Evolutionary conservation across 2,329 filamentous ascomycete species (phyloP).

Genomic region (Pseudogymnoascus sp.): DNA sequence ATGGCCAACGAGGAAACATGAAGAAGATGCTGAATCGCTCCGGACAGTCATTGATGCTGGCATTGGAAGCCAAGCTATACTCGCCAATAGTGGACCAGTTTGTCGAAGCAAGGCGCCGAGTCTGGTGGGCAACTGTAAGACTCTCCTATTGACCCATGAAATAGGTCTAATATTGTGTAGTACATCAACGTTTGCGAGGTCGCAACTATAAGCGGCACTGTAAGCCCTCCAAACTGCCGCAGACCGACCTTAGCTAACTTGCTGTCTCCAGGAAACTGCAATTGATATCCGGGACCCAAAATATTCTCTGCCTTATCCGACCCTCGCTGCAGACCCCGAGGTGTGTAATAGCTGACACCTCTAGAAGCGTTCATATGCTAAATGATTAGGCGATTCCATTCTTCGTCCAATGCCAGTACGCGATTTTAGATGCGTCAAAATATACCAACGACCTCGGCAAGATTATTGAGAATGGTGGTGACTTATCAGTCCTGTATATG

Average conservation of each 20-base stretch:
- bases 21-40: conserved; percentile 45
- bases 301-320: conserved; percentile 40
- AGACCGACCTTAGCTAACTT: background rate
- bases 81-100: conserved; percentile 33
- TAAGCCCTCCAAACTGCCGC: conserved; percentile 23
- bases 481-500: conserved; percentile 36
- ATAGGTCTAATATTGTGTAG: conserved; percentile 20
- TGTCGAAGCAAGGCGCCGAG: conserved; percentile 40
- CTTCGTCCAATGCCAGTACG: conserved; percentile 42
- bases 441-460: conserved; percentile 44
- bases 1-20: conserved; percentile 46
- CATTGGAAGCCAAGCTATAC: conserved; percentile 41
- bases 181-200: conserved; percentile 46
- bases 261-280: conserved; percentile 33
- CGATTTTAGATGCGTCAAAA: conserved; percentile 41
- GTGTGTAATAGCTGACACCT: conserved; percentile 21
- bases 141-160: background rate
- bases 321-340: conserved; percentile 36
- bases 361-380: conserved; percentile 15
- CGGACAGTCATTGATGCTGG: conserved; percentile 41
- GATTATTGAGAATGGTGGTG: conserved; percentile 31
- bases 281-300: conserved; percentile 38
- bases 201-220: conserved; percentile 44
- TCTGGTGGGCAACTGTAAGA: conserved; percentile 48
- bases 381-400: conserved; percentile 33